Base-by-base conservation (phyloP, 257 asterid species). In the Prunella vulgaris region DNA sequence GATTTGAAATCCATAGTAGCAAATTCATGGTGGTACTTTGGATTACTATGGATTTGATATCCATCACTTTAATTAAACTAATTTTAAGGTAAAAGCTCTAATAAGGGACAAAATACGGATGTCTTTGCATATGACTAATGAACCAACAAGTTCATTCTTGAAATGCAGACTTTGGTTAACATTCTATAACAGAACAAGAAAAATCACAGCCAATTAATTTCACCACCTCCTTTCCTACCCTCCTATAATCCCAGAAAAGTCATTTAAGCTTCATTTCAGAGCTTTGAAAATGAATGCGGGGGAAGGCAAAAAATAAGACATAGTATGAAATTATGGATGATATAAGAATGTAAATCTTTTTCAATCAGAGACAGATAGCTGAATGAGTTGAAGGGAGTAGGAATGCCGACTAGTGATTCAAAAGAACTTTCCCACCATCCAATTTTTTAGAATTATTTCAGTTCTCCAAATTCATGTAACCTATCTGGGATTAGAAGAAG, bases 391-490 rank as follows among this genome's bases (percentile, higher is more conserved):
- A 60, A 30, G 32, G 25, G 30, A 61, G 51, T 61, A 17, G 67
- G 32, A 60, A 60, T n/a, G 20, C 20, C 7, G 5, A 66, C n/a
- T 30, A 18, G 24, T 30, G 24, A 37, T 61, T 61, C 52, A 61
- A 17, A 33, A 37, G 32, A 61, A 35, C 30, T n/a, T 33, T 59
- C 28, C 32, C 32, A 18, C 20, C 52, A 17, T 51, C 51, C 27
- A 61, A 15, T n/a, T 15, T 14, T 32, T 15, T 18, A 28, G 17
- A 22, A 40, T 21, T 25, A 60, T 17, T 58, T 46, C 53, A 46
- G 30, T 42, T 69, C 46, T 57, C 74, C 10, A 25, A 25, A 69
- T 22, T 25, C 35, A 58, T 42, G 60, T 27, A 58, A 66, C 53
- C 7, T 44, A 14, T 0, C 27, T 24, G 42, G 42, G 21, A 40